Evolutionary conservation across 495 filamentous ascomycete genomes (phyloP).

Genomic region (Neurospora pannonica): DNA sequence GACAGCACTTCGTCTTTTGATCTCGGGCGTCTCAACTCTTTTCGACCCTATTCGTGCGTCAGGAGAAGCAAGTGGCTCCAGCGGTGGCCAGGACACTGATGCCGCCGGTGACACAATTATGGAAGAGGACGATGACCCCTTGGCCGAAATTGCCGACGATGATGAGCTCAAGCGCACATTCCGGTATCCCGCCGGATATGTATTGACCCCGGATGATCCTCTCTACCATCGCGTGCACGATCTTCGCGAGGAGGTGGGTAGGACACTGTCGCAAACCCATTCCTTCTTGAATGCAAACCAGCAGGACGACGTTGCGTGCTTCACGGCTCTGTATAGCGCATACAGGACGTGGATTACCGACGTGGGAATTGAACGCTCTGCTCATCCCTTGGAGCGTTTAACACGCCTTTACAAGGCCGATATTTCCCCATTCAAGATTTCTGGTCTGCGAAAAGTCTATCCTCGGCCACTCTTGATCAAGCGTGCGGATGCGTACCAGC

Average conservation of each 20-base stretch:
- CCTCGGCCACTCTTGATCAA: slow-evolving; percentile 81
- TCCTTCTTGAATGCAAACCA: slow-evolving; percentile 73
- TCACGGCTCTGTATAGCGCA: slow-evolving; percentile 81
- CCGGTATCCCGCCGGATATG: slow-evolving; percentile 77
- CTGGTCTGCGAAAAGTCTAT: slow-evolving; percentile 83
- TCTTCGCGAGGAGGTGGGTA: slow-evolving; percentile 70
- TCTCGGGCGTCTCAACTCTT: slow-evolving; percentile 79
- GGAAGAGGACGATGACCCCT: slow-evolving; percentile 54
- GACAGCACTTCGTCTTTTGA: slow-evolving; percentile 70
- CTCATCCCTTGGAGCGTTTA: slow-evolving; percentile 84
- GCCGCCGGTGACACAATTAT: slow-evolving; percentile 35
- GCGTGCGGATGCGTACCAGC: slow-evolving; percentile 86
- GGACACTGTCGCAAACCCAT: slow-evolving; percentile 73
- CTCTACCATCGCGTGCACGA: slow-evolving; percentile 70
- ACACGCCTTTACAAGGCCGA: slow-evolving; percentile 74
- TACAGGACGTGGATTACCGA: slow-evolving; percentile 97
- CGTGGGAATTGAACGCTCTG: slow-evolving; percentile 90
- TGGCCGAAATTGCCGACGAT: slow-evolving; percentile 66
- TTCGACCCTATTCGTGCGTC: slow-evolving; percentile 73
- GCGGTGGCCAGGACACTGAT: slow-evolving; percentile 32
- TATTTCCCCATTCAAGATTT: slow-evolving; percentile 86
- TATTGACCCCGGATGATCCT: slow-evolving; percentile 48
- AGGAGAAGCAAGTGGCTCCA: slow-evolving; percentile 23
- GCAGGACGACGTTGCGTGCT: slow-evolving; percentile 92
- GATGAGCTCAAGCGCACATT: slow-evolving; percentile 74